These are phyloP conservation scores for Sindora glabra DNA, from an alignment of 306 rosid genomes.

Conservation along the genomic window DNA sequence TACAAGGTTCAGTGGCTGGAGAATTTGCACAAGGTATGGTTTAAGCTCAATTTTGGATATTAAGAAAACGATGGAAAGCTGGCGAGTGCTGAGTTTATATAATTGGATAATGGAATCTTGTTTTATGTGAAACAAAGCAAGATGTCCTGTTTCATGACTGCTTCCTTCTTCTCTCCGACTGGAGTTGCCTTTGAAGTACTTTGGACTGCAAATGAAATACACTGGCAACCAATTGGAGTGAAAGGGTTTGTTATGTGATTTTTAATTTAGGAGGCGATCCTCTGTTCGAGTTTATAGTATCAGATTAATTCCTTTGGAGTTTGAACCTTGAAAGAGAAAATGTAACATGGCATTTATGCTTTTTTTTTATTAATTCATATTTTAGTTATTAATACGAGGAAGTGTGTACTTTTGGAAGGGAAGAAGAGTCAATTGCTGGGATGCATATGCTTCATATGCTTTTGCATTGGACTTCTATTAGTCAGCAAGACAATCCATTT, in stretches of 20 bases:
- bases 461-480: no score
- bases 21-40: slow-evolving; percentile 79
- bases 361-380: not conserved
- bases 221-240: not conserved
- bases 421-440: no score
- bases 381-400: not conserved
- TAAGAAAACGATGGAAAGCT: not conserved
- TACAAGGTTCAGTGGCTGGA: slow-evolving; percentile 84
- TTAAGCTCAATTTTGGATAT: not conserved
- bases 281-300: not conserved
- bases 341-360: not conserved
- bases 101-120: not conserved
- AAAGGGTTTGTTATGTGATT: not conserved
- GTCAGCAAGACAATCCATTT: no score
- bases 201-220: not conserved
- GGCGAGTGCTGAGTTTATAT: not conserved
- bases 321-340: not conserved
- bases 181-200: not conserved
- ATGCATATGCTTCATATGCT: no score
- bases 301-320: not conserved
- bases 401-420: not conserved
- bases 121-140: not conserved
- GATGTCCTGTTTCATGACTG: not conserved
- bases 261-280: not conserved
- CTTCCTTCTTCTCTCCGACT: not conserved